phyloP scores from a whole-genome alignment of 148 eudicot species.

The Heliosperma pusillum region DNA sequence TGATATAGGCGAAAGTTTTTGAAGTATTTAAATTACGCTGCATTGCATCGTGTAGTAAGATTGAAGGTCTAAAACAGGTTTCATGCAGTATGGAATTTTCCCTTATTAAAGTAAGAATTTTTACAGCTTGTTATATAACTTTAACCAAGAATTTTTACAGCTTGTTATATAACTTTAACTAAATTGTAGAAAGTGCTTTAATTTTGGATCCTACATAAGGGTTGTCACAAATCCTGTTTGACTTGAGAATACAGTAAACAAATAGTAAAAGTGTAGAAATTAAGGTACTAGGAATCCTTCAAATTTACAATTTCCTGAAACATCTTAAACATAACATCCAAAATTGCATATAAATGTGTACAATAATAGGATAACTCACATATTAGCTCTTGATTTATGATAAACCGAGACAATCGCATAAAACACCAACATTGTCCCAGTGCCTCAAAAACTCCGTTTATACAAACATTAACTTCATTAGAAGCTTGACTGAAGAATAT shows the following conservation, averaged over 20 bases:
- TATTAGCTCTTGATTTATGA: not conserved
- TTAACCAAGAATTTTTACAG: not conserved
- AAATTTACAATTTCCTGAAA: constrained; percentile 6
- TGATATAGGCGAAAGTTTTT: no score
- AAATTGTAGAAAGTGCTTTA: not conserved
- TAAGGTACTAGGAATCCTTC: not conserved
- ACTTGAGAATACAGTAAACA: constrained; percentile 9
- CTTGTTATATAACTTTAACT: constrained; percentile 3
- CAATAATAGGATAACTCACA: no score
- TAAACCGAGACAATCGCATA: not conserved
- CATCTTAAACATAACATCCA: not conserved
- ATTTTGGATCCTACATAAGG: not conserved
- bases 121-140: not conserved
- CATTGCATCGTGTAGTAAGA: no score
- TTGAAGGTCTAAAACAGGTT: no score
- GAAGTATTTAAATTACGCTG: no score
- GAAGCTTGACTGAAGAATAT: constrained; percentile 54
- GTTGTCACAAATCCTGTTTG: not conserved
- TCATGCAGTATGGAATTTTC: no score
- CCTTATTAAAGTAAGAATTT: not conserved
- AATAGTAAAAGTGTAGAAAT: not conserved
- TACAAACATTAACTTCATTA: constrained; percentile 57
- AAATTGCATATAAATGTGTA: no score
- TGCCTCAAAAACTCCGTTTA: constrained; percentile 11
- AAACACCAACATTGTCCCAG: not conserved